Conservation (phyloP, 2,329 filamentous ascomycete genomes). For the Sporothrix variecibatus region DNA sequence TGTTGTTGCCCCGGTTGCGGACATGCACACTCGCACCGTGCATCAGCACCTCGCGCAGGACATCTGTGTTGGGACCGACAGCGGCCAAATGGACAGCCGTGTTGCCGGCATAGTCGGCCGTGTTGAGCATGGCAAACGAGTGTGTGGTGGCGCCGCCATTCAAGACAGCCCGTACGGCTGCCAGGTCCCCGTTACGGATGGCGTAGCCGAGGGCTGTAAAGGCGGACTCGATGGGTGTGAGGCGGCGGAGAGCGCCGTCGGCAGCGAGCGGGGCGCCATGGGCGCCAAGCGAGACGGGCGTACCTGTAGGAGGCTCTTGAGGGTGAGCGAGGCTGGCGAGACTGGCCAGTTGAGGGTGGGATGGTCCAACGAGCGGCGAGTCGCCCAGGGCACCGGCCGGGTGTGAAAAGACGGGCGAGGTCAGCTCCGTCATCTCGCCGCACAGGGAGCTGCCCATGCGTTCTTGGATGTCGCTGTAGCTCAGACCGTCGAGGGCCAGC, state of each 20-base stretch:
- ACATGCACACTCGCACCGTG: constrained; percentile 68
- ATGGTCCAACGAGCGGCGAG: not conserved
- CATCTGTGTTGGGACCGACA: constrained; percentile 54
- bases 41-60: constrained; percentile 60
- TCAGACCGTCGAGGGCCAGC: constrained; percentile 66
- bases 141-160: constrained; percentile 57
- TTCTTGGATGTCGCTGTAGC: constrained; percentile 64
- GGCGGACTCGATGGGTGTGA: constrained; percentile 58
- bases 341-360: not conserved
- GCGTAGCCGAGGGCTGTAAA: constrained; percentile 79
- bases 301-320: not conserved
- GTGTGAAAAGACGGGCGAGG: constrained; percentile 73
- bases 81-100: constrained; percentile 64
- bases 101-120: constrained; percentile 79
- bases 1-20: constrained; percentile 65
- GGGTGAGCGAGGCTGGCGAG: constrained; percentile 1
- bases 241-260: constrained; percentile 35
- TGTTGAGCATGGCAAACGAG: constrained; percentile 62
- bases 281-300: not conserved
- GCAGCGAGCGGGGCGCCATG: not conserved
- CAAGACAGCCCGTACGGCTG: constrained; percentile 66
- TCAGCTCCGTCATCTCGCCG: constrained; percentile 81
- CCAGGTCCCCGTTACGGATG: constrained; percentile 70
- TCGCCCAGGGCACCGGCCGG: constrained; percentile 57
- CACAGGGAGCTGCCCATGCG: constrained; percentile 75